Evolutionary conservation across 2,329 filamentous ascomycete genomes (phyloP), one percentile per base, ranked within the genome.

Genomic region (Sclerotinia borealis): DNA sequence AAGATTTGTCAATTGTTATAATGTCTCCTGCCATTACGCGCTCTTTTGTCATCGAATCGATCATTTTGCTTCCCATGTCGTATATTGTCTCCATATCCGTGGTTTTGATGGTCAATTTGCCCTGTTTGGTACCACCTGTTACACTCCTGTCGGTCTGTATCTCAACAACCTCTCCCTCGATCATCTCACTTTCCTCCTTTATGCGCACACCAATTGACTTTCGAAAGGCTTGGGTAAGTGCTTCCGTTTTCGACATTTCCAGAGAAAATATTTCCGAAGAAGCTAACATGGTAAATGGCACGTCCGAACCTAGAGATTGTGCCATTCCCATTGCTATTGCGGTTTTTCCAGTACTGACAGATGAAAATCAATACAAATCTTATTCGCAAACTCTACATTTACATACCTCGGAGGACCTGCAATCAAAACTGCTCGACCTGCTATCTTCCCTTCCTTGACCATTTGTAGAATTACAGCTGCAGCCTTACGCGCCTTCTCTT

Each of bases 71-170:
- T 68, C 95, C 95, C 93, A 99, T 97, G 74, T 99, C 95, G 79
- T 98, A 99, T 69, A 99, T 91, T 15, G 95, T 96, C 79, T 99
- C 95, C 95, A 99, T 99, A 77, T 99, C 95, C 64, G 93, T 98
- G 13, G 95, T 99, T 80, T 99, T 99, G 80, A 99, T 96, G 25
- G 95, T 99, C 68, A 99, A 87, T 79, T 99, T 99, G 73, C 95
- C 95, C 82, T 97, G 93, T 82, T 98, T 99, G 73, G 95, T 96
- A 70, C 90, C 91, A 55, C 95, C 95, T 17, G 95, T 98, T 61
- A 99, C 92, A 72, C 93, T 97, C 70, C 95, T 86, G 77, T 99
- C 95, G 68, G 97, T 97, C 78, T 98, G 93, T 66, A 99, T 98
- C 79, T 99, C 93, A 29, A 99, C 93, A 0, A 99, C 95, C 77